Conservation (phyloP, 2,329 filamentous ascomycete genomes). For the Ceratocystis huliohia region DNA sequence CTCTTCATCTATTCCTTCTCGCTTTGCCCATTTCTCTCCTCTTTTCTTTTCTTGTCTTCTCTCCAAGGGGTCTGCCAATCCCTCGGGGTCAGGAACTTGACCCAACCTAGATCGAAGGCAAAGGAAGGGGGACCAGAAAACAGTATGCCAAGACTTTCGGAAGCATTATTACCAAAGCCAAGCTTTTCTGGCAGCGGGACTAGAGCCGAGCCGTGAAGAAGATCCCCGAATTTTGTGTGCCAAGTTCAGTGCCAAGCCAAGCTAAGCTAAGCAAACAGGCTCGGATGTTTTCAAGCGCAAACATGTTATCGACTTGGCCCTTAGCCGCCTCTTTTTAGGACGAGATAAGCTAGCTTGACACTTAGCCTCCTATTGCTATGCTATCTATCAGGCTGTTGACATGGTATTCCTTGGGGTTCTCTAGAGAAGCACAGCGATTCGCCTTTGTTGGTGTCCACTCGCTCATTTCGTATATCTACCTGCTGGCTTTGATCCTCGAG, state of each 20-base stretch:
- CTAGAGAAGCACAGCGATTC: too few species aligned
- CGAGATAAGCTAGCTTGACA: too few species aligned
- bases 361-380: too few species aligned
- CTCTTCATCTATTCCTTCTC: neutral
- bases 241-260: neutral
- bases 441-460: too few species aligned
- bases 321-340: too few species aligned
- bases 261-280: neutral
- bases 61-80: neutral
- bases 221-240: neutral
- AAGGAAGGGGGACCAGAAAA: neutral
- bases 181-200: conserved; percentile 5
- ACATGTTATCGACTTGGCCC: too few species aligned
- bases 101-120: neutral
- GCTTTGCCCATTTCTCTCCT: neutral
- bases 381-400: too few species aligned
- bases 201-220: neutral
- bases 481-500: too few species aligned
- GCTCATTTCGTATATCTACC: too few species aligned
- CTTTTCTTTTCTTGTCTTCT: neutral
- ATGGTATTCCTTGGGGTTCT: too few species aligned
- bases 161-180: neutral
- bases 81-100: conserved; percentile 4
- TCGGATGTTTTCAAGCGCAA: neutral
- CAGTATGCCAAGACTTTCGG: conserved; percentile 11